These are phyloP conservation scores for Trapa bicornis DNA, from an alignment of 345 rosid genomes.

Conservation along the genomic window DNA sequence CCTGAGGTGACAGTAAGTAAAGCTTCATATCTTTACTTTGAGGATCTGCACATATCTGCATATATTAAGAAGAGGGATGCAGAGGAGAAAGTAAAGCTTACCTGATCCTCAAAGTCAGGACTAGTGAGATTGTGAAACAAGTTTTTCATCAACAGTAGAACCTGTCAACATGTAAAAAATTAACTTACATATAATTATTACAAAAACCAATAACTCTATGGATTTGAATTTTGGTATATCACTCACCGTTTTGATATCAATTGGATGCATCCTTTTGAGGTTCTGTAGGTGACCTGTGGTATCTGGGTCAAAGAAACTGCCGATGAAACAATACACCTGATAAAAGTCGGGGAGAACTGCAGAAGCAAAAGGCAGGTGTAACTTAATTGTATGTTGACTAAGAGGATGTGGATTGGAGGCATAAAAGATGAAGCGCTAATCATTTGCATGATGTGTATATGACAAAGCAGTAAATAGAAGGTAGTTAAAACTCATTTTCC, in stretches of 20 bases:
- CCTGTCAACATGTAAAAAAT: conserved; percentile 32
- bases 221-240: neutral
- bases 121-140: conserved; percentile 76
- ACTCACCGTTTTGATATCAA: conserved; percentile 80
- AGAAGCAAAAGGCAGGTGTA: neutral
- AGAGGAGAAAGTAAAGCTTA: conserved; percentile 24
- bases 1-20: neutral
- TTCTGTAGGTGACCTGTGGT: conserved; percentile 60
- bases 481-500: neutral
- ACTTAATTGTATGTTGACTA: neutral
- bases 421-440: neutral
- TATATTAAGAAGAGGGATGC: neutral
- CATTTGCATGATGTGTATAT: neutral
- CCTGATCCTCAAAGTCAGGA: conserved; percentile 88
- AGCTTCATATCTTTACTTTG: too few species aligned
- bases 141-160: conserved; percentile 80
- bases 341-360: conserved; percentile 82
- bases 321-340: conserved; percentile 78
- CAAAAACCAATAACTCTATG: neutral
- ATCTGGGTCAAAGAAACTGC: conserved; percentile 73
- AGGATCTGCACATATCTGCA: neutral
- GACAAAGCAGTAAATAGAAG: neutral
- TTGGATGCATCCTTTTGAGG: conserved; percentile 78
- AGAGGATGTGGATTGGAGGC: neutral
- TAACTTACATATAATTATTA: neutral